Evolutionary conservation across 2,329 filamentous ascomycete genomes (phyloP), one percentile per base, ranked within the genome.

Genomic region (Epichloe coenophiala): DNA sequence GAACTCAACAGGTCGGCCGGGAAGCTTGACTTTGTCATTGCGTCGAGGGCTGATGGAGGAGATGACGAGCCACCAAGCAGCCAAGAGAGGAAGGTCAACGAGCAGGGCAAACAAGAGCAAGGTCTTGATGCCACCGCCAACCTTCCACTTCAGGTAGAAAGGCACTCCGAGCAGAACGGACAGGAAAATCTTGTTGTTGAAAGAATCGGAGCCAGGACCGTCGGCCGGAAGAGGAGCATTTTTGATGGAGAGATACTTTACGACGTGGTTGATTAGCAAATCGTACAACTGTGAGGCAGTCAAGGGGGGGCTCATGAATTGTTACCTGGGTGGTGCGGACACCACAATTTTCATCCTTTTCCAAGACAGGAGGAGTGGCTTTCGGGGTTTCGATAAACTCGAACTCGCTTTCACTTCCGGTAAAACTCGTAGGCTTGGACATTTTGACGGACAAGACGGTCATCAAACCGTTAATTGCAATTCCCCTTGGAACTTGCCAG

Each of bases 201-300:
- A 98, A 69, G 74, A 83, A 59, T 95, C 88, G 68, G 78, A 82
- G 57, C 89, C 86, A 48, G 88, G 73, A 47, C 81, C 87, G 67
- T 98, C 93, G 57, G 90, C 91, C 38, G 93, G 93, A 42, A 97
- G 81, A 57, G 93, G 89, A 46, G 83, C 87, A 80, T 97, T 97
- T 66, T 94, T 87, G 72, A 97, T 97, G 54, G 88, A 94, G 63
- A 54, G 58, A 52, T 55, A 64, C 65, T 66, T 48, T 12, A 48
- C 44, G 5, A 23, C 19, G 23, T 2, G 40, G 8, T 23, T 23
- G 9, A 37, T 51, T 15, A 51, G 46, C 45, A 36, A n/a, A 5
- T 38, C 31, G 21, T 17, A 21, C 7, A 38, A 11, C 4, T 3
- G 9, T 11, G 31, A 31, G 27, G 17, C 15, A 35, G 31, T n/a